Percentiles rank a stretch among this genome's conserved stretches.
Evolutionary conservation across 768 basidiomycete species (phyloP).

Genomic region (Aureoboletus auriporus): DNA sequence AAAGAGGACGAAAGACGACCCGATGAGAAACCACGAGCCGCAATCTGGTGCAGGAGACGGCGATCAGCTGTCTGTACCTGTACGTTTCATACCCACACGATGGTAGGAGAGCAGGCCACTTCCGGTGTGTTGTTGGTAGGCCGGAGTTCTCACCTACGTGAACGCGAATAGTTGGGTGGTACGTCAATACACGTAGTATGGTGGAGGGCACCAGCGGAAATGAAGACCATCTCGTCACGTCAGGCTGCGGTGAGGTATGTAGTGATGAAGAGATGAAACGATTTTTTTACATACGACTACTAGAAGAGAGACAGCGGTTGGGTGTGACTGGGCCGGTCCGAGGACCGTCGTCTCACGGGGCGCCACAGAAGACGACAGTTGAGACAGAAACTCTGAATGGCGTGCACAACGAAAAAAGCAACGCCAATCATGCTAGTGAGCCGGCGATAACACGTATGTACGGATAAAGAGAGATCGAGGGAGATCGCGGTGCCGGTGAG

Average conservation of each 20-base stretch:
- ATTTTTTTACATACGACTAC: too few relatives aligned
- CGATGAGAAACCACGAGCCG: neutral
- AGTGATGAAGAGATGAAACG: neutral
- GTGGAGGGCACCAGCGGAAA: conserved; percentile 16
- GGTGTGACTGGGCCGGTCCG: too few relatives aligned
- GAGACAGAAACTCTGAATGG: too few relatives aligned
- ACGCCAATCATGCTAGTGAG: conserved; percentile 11
- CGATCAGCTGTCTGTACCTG: conserved; percentile 24
- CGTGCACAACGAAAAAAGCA: conserved; percentile 12
- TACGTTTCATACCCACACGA: conserved; percentile 17
- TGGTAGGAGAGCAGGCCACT: conserved; percentile 11
- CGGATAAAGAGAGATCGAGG: neutral
- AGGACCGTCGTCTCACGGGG: too few relatives aligned
- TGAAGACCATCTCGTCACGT: conserved; percentile 14
- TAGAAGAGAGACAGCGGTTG: too few relatives aligned
- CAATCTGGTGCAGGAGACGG: conserved; percentile 14
- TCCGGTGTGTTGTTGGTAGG: conserved; percentile 1
- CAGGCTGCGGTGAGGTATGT: conserved; percentile 3
- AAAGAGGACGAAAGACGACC: conserved; percentile 1
- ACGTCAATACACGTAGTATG: conserved; percentile 15
- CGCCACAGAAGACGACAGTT: too few relatives aligned
- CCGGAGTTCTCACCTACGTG: conserved; percentile 5
- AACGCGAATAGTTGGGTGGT: conserved; percentile 2
- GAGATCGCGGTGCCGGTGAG: conserved; percentile 2
- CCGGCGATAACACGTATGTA: conserved; percentile 19